Evolutionary conservation across 306 rosid species (phyloP).

Genomic region (Rosa chinensis): DNA sequence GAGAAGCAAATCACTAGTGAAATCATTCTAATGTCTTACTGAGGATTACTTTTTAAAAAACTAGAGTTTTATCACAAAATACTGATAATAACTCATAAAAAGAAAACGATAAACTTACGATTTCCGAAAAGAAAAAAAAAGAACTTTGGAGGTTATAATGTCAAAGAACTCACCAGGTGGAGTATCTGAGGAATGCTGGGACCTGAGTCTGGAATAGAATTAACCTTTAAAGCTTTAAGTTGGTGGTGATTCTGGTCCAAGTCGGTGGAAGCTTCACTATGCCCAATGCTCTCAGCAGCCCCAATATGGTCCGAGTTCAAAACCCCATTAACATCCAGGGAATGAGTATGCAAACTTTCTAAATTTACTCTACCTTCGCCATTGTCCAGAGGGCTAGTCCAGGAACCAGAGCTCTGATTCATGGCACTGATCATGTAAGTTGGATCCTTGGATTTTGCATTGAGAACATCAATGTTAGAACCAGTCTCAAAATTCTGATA

Average conservation of each 20-base stretch:
- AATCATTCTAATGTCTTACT: background rate
- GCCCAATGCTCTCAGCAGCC: constrained; percentile 45
- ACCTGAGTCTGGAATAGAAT: constrained; percentile 49
- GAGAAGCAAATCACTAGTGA: background rate
- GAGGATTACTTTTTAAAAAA: background rate
- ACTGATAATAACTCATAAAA: background rate
- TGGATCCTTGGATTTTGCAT: constrained; percentile 51
- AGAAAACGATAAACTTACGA: background rate
- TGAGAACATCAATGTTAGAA: constrained; percentile 45
- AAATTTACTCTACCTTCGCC: constrained; percentile 47
- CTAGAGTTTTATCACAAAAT: background rate
- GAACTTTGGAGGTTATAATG: background rate
- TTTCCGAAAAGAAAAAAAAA: background rate
- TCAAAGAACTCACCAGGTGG: constrained; percentile 63
- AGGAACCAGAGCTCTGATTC: constrained; percentile 54
- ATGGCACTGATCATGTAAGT: constrained; percentile 32
- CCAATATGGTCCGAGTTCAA: constrained; percentile 52
- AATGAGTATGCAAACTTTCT: constrained; percentile 57
- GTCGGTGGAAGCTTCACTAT: constrained; percentile 49
- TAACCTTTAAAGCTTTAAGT: constrained; percentile 43
- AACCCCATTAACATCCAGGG: constrained; percentile 50
- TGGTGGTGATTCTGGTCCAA: constrained; percentile 47
- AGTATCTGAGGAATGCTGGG: constrained; percentile 96
- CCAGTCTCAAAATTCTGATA: constrained; percentile 59
- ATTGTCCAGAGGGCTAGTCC: constrained; percentile 49